phyloP scores from a whole-genome alignment of 2,329 filamentous ascomycete genomes.

The Lachnellula cervina region DNA sequence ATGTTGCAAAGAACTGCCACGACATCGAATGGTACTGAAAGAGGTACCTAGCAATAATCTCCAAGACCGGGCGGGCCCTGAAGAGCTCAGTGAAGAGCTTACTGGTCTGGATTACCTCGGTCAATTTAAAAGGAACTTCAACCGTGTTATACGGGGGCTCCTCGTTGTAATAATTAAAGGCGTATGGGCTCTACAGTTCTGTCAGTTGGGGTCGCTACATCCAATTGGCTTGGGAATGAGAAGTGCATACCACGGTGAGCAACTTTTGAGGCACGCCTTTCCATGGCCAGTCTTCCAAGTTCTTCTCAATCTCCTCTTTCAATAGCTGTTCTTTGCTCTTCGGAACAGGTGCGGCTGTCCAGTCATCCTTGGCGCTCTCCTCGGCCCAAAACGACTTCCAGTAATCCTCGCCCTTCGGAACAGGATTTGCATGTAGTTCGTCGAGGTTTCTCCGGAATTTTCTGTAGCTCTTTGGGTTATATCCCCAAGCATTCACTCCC shows the following conservation, averaged over 20 bases:
- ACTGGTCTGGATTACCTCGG: neutral
- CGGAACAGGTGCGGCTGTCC: neutral
- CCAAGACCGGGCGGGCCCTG: neutral
- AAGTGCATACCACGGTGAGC: slow-evolving; percentile 5
- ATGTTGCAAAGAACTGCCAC: slow-evolving; percentile 17
- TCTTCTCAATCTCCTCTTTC: slow-evolving; percentile 9
- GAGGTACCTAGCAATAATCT: slow-evolving; percentile 4
- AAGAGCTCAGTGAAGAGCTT: slow-evolving; percentile 11
- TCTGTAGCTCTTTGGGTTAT: neutral
- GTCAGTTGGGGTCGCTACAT: neutral
- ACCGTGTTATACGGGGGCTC: neutral
- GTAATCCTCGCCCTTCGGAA: neutral
- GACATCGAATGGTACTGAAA: slow-evolving; percentile 12
- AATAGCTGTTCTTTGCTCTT: slow-evolving; percentile 10
- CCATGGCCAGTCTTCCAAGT: slow-evolving; percentile 17
- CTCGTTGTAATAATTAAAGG: neutral
- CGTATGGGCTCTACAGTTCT: neutral
- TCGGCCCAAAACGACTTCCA: neutral
- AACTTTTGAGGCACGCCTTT: slow-evolving; percentile 5
- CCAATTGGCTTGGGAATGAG: neutral
- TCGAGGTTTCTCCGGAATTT: neutral
- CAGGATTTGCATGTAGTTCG: neutral
- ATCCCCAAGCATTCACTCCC: neutral
- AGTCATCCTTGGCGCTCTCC: neutral
- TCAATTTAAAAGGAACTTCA: slow-evolving; percentile 1